Evolutionary conservation across 1,139 yeast species (phyloP).

Genomic region (Diutina sp.): DNA sequence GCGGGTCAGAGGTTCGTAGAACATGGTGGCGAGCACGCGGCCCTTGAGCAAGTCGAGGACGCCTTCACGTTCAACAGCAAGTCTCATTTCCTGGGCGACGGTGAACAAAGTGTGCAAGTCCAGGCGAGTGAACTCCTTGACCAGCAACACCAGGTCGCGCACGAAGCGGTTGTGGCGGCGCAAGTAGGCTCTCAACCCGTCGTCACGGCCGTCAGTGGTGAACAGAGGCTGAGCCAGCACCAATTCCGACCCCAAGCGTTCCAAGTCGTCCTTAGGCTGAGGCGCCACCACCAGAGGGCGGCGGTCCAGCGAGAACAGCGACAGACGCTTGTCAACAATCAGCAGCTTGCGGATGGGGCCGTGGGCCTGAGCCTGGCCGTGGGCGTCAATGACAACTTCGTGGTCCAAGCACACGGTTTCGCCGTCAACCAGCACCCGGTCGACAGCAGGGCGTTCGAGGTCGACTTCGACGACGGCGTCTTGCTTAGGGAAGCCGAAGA

Average conservation of each 20-base stretch:
- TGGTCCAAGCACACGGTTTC: conserved; percentile 83
- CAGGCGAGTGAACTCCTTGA: conserved; percentile 72
- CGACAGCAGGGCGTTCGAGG: conserved; percentile 63
- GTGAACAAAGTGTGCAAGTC: conserved; percentile 89
- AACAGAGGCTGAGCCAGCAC: conserved; percentile 61
- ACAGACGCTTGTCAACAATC: conserved; percentile 25
- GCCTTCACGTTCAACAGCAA: conserved; percentile 94
- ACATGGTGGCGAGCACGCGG: conserved; percentile 85
- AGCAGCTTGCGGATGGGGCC: conserved; percentile 26
- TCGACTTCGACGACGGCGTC: conserved; percentile 71
- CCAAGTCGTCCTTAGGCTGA: conserved; percentile 24
- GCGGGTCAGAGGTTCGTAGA: conserved; percentile 97
- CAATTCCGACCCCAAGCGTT: conserved; percentile 52
- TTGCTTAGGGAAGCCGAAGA: conserved; percentile 79
- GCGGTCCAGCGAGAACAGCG: conserved; percentile 30
- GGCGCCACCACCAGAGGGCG: conserved; percentile 32
- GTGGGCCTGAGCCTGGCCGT: background rate
- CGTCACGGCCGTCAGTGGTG: conserved; percentile 55
- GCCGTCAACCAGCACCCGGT: conserved; percentile 70
- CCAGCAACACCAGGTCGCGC: conserved; percentile 79
- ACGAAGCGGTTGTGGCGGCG: conserved; percentile 79
- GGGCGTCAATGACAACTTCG: conserved; percentile 31
- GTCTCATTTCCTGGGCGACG: conserved; percentile 95
- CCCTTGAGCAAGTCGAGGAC: conserved; percentile 84
- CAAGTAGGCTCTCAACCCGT: conserved; percentile 62